phyloP scores from a whole-genome alignment of 2,329 filamentous ascomycete species.

The Paraphaeosphaeria minitans region DNA sequence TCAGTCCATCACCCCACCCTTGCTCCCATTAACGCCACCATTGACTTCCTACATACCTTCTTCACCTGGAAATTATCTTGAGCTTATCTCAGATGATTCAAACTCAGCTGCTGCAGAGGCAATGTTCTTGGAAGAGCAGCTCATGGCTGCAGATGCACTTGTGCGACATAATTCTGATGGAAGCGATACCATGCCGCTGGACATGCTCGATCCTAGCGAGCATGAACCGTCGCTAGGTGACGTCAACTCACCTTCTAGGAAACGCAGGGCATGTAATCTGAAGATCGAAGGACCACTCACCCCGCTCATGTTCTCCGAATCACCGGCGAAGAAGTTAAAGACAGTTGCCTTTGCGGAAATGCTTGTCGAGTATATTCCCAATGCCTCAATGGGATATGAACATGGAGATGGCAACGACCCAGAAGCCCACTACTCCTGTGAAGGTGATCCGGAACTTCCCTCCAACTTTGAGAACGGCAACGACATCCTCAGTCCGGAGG shows the following conservation, averaged over 20 bases:
- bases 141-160: conserved; percentile 43
- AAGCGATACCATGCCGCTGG: conserved; percentile 40
- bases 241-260: conserved; percentile 26
- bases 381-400: conserved; percentile 29
- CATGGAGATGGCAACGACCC: conserved; percentile 16
- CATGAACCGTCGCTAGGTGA: conserved; percentile 24
- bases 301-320: conserved; percentile 44
- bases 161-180: conserved; percentile 38
- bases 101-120: conserved; percentile 43
- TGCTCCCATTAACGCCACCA: conserved; percentile 53
- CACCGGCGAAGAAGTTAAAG: conserved; percentile 49
- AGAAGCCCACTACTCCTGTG: not conserved
- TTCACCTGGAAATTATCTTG: conserved; percentile 44
- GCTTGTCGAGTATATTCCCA: conserved; percentile 39
- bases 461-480: conserved; percentile 26
- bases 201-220: conserved; percentile 29
- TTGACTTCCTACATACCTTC: conserved; percentile 47
- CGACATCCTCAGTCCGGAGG: conserved; percentile 25
- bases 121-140: conserved; percentile 37
- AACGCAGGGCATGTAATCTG: conserved; percentile 45
- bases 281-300: conserved; percentile 56
- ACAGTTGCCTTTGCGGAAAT: conserved; percentile 48
- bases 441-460: conserved; percentile 27
- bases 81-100: conserved; percentile 44
- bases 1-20: conserved; percentile 52